phyloP scores from a whole-genome alignment of 306 rosid species.

The Morella rubra region DNA sequence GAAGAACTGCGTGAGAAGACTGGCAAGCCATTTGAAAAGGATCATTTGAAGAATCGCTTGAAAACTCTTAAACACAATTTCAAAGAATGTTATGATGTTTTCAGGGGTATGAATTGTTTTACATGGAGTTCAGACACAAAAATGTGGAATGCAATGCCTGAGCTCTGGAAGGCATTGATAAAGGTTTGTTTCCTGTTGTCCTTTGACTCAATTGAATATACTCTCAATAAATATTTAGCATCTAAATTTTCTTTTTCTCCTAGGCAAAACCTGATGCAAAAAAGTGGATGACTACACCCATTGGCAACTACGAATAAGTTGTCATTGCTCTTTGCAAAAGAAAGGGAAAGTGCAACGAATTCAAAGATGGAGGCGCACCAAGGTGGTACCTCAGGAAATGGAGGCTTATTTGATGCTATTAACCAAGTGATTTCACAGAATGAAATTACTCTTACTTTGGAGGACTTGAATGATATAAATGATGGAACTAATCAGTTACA shows the following conservation, averaged over 20 bases:
- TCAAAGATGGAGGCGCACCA: neutral
- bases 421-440: constrained; percentile 16
- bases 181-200: constrained; percentile 12
- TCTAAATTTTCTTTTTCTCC: neutral
- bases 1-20: constrained; percentile 29
- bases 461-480: constrained; percentile 23
- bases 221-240: too few species aligned
- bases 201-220: neutral
- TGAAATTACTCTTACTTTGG: constrained; percentile 20
- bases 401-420: neutral
- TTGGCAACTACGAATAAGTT: constrained; percentile 32
- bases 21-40: constrained; percentile 27
- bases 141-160: constrained; percentile 32
- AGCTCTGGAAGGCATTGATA: constrained; percentile 26
- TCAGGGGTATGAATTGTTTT: constrained; percentile 24
- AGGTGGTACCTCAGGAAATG: neutral
- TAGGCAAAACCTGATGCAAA: constrained; percentile 32
- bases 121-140: constrained; percentile 24
- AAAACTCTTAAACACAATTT: constrained; percentile 32
- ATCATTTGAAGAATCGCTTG: constrained; percentile 33
- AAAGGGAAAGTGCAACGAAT: neutral
- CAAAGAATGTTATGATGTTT: constrained; percentile 24
- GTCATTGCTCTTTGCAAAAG: constrained; percentile 23
- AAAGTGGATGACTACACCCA: constrained; percentile 32
- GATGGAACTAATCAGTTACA: constrained; percentile 19